Base-by-base conservation (phyloP, 2,329 filamentous ascomycete genomes). In the Tolypocladium ovalisporum region DNA sequence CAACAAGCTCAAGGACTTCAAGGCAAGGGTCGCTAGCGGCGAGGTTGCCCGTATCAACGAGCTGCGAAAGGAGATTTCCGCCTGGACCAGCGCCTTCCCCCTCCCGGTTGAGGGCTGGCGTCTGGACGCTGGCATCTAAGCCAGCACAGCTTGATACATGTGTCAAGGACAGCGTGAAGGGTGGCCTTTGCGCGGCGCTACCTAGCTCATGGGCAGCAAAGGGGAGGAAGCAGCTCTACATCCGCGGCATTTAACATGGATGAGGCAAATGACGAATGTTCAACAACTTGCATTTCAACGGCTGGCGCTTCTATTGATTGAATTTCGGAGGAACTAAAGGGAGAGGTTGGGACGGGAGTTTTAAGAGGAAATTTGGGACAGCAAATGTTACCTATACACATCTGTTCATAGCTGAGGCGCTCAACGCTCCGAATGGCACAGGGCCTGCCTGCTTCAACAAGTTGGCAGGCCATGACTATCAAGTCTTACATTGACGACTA, bases 1-100 rank as follows among this genome's bases (percentile, higher is more conserved):
- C 69, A 99, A 97, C 86, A 97, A 95, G 86, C 89, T 96, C 75
- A 97, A 97, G 86, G 94, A 99, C 81, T 97, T 99, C 88, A 95
- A 93, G 83, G 86, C 85, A 72, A 93, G 90, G 83, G 90, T 96
- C 61, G 84, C 88, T 58, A 78, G 81, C 64, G 92, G 90, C 62
- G 83, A 87, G 69, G 81, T 96, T 54, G 75, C 83, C 60, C 89
- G 92, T 79, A 93, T 99, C 76, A 86, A 88, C 72, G 83, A 81
- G 65, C 82, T 96, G 72, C 89, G 86, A 79, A 88, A 90, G 79
- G 93, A 97, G 82, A 91, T 99, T 72, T 80, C 90, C 52, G 77
- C 77, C 54, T 99, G 93, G 93, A 90, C 89, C 71, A 82, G 81
- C 71, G 84, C 83, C 64, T 99, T 97, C 88, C 94, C 94, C 69